Evolutionary conservation across 108 stramenopile genomes (phyloP), one percentile per base, ranked within the genome.

Genomic region (Skeletonema costatum): DNA sequence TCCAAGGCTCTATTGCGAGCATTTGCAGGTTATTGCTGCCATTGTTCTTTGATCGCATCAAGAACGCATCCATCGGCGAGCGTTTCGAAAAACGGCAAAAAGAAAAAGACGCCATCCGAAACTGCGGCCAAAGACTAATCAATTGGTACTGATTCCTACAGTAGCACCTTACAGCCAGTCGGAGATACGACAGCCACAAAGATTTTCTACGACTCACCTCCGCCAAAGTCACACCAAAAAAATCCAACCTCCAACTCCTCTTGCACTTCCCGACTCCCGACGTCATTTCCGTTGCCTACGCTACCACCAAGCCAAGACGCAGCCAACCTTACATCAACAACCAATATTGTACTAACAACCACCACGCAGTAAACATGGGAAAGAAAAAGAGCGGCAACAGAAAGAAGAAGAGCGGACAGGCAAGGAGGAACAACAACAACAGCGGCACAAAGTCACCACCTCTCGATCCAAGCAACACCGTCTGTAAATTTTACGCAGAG

Each of bases 401-500:
- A 59, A 60, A 59, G 25, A 56, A 29, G 53, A 56, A 29, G 69
- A 13, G 58, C n/a, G 10, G 39, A 48, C 33, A 4, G n/a, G 51
- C 65, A 75, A 44, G 56, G 65, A 66, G 53, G 53, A 56, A 56
- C 53, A 56, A 61, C 44, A 36, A 56, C 25, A 29, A 61, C 32
- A 36, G 58, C 32, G 11, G 46, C 13, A 10, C 29, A 44, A 19
- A 1, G 29, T 61, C 16, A 3, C 71, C 39, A 4, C 64, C 1
- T 50, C 58, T 33, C 14, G 63, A 51, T 62, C 61, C 44, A 31
- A 64, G 32, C 64, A 48, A 19, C 0, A 30, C 42, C n/a, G 65
- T 61, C 16, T 77, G 76, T 30, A 77, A 77, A 41, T 77, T 77
- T 63, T 59, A 56, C 33, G 62, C 32, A 8, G 50, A 70, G 51